phyloP scores from a whole-genome alignment of 306 rosid genomes.

The Delonix regia region DNA sequence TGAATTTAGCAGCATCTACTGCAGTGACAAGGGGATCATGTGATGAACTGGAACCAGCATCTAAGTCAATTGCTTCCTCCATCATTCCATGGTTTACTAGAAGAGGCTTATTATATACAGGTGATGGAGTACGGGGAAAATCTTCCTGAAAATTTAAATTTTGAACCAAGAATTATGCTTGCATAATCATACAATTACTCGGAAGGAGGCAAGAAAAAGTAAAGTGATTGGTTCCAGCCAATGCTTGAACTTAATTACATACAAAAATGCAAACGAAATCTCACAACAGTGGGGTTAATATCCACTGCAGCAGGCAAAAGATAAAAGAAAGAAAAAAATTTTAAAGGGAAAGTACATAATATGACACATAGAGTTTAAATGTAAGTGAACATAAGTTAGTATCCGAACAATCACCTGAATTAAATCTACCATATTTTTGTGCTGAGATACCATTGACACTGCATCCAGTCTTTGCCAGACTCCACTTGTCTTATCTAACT shows the following conservation, averaged over 20 bases:
- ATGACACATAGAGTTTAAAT: slow-evolving; percentile 6
- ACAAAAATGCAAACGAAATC: slow-evolving; percentile 16
- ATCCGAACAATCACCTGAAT: slow-evolving; percentile 52
- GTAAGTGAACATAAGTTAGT: slow-evolving; percentile 23
- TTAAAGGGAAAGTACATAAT: slow-evolving; percentile 6
- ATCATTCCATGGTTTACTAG: slow-evolving; percentile 37
- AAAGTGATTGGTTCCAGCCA: not conserved
- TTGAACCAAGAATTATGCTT: slow-evolving; percentile 20
- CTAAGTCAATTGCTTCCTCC: slow-evolving; percentile 43
- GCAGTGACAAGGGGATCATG: slow-evolving; percentile 36
- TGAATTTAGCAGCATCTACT: slow-evolving; percentile 32
- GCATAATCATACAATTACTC: slow-evolving; percentile 22
- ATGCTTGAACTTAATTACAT: not conserved
- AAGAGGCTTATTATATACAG: slow-evolving; percentile 48
- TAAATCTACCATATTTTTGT: slow-evolving; percentile 53
- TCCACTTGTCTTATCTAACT: slow-evolving; percentile 43
- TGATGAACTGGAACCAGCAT: slow-evolving; percentile 46
- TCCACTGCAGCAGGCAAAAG: slow-evolving; percentile 19
- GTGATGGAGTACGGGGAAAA: slow-evolving; percentile 43
- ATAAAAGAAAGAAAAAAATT: not conserved
- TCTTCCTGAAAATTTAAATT: slow-evolving; percentile 56
- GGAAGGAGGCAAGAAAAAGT: not conserved
- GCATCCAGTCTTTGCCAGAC: slow-evolving; percentile 42
- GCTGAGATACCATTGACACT: slow-evolving; percentile 42
- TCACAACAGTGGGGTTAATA: not conserved